phyloP scores from a whole-genome alignment of 495 filamentous ascomycete genomes.

The Tuber umbilicatum region DNA sequence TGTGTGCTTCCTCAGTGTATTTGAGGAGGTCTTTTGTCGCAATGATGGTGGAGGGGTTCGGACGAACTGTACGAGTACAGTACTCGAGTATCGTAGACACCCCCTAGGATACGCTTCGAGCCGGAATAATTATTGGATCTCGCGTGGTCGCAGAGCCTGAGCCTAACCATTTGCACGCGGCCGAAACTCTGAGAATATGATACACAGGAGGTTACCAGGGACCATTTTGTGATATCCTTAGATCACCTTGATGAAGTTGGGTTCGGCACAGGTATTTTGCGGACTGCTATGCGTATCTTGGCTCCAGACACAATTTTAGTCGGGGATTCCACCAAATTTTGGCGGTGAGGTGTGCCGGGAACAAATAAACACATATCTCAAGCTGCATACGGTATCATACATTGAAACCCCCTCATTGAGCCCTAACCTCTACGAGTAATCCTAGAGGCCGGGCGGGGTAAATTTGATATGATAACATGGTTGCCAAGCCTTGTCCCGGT shows the following conservation, averaged over 20 bases:
- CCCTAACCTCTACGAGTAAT: background rate
- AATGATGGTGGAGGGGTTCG: background rate
- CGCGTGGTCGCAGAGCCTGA: too few relatives aligned
- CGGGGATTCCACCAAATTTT: background rate
- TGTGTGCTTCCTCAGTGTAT: background rate
- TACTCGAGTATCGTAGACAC: background rate
- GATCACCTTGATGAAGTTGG: background rate
- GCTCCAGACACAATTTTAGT: background rate
- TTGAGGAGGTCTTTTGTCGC: background rate
- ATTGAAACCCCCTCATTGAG: background rate
- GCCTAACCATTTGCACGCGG: too few relatives aligned
- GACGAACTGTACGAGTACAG: too few relatives aligned
- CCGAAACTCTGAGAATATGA: background rate
- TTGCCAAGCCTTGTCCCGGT: background rate
- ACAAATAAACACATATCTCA: background rate
- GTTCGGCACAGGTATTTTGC: background rate
- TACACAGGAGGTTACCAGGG: background rate
- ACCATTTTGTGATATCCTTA: background rate
- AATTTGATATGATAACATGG: background rate
- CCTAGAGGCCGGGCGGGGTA: background rate
- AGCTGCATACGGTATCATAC: background rate
- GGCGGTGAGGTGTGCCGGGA: background rate
- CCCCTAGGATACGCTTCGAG: background rate
- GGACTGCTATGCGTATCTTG: background rate
- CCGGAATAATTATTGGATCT: too few relatives aligned